A percentile compares a stretch with the other conserved stretches of the same genome.
Conservation (phyloP, 2,329 filamentous ascomycete genomes). For the Rutstroemia sydowiana region DNA sequence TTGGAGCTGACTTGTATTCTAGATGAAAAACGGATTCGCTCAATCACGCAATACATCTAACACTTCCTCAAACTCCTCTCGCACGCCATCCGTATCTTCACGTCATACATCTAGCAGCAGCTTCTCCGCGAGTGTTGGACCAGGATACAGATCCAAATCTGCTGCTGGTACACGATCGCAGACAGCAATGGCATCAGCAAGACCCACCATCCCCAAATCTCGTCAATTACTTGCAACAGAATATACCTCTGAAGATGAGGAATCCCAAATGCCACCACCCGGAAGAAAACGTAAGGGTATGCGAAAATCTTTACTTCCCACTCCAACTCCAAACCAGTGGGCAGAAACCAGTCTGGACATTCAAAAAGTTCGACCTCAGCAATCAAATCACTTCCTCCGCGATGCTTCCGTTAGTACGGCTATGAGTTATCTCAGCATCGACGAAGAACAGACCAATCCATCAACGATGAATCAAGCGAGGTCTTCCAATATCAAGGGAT, state of each 20-base stretch:
- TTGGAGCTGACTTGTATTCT: not conserved
- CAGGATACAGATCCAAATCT: conserved; percentile 40
- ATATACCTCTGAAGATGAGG: conserved; percentile 30
- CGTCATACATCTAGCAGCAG: conserved; percentile 38
- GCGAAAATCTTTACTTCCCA: conserved; percentile 31
- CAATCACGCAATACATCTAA: conserved; percentile 25
- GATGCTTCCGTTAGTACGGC: conserved; percentile 33
- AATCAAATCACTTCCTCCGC: too few relatives aligned
- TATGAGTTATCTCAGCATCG: conserved; percentile 29
- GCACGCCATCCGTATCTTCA: conserved; percentile 36
- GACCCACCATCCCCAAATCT: conserved; percentile 34
- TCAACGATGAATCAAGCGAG: conserved; percentile 14
- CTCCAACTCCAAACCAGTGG: conserved; percentile 15
- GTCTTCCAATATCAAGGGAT: conserved; percentile 10
- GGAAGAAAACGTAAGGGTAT: conserved; percentile 46
- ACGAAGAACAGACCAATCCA: conserved; percentile 13
- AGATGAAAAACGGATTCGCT: not conserved
- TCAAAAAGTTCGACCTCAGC: conserved; percentile 25
- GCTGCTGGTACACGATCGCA: conserved; percentile 38
- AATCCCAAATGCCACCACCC: conserved; percentile 17
- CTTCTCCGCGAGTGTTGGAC: conserved; percentile 52
- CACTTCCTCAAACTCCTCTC: conserved; percentile 35
- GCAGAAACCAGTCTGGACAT: conserved; percentile 22
- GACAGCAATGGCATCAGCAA: conserved; percentile 42
- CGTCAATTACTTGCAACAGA: conserved; percentile 36